These are phyloP conservation scores for Backusella sp. DNA, from an alignment of 192 early-diverging fungal species.

Conservation along the genomic window DNA sequence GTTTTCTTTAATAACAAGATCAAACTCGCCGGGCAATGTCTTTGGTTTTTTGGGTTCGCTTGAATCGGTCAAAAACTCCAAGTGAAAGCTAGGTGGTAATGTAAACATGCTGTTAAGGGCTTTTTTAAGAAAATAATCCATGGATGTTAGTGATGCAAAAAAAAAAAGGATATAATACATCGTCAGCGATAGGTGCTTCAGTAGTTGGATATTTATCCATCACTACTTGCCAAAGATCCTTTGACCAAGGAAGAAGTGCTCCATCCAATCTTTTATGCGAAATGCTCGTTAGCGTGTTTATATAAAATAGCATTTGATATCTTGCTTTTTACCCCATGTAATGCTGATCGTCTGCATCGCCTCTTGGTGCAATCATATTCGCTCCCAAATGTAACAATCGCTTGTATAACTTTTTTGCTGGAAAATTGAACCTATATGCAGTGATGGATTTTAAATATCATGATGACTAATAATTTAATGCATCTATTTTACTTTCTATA, in stretches of 20 bases:
- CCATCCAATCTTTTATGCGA: slow-evolving; percentile 70
- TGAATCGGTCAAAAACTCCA: slow-evolving; percentile 43
- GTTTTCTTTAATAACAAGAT: slow-evolving; percentile 50
- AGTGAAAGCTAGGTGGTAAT: slow-evolving; percentile 39
- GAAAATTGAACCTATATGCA: slow-evolving; percentile 79
- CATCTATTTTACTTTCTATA: slow-evolving; percentile 57
- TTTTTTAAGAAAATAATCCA: neutral
- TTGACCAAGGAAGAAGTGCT: slow-evolving; percentile 86
- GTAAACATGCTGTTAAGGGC: neutral
- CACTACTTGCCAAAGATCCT: slow-evolving; percentile 68
- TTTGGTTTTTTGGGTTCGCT: neutral
- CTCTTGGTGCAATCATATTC: slow-evolving; percentile 58
- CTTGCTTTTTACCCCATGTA: slow-evolving; percentile 69
- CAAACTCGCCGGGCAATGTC: slow-evolving; percentile 27
- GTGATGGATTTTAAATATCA: too few species aligned
- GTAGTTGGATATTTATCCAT: slow-evolving; percentile 54
- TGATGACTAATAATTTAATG: too few species aligned
- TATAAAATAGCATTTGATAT: neutral
- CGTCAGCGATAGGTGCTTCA: slow-evolving; percentile 51
- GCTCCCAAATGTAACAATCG: slow-evolving; percentile 88
- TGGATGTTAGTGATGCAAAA: neutral
- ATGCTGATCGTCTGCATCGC: slow-evolving; percentile 96
- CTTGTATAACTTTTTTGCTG: slow-evolving; percentile 88
- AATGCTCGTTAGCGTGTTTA: neutral
- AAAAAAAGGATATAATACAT: slow-evolving; percentile 45